These are phyloP conservation scores for Poa annua DNA, from an alignment of 176 grass and related monocot genomes.

Conservation along the genomic window DNA sequence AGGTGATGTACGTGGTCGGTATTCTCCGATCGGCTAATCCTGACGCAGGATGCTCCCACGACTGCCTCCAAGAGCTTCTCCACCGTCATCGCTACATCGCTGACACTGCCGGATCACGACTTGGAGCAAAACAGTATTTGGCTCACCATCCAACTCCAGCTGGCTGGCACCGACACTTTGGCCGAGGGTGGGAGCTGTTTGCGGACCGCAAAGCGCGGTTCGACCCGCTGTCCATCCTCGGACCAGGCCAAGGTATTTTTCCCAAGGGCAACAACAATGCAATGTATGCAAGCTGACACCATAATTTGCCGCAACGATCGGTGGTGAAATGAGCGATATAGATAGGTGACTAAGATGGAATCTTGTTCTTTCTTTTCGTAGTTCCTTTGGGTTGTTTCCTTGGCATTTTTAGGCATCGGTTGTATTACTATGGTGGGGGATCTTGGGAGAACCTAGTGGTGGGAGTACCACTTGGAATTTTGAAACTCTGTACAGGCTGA, in stretches of 20 bases:
- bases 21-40: conserved; percentile 72
- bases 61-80: conserved; percentile 63
- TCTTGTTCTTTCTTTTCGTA: conserved; percentile 28
- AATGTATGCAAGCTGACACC: conserved; percentile 22
- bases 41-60: conserved; percentile 47
- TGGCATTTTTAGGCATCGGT: conserved; percentile 38
- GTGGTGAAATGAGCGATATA: conserved; percentile 36
- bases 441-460: conserved; percentile 34
- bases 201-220: conserved; percentile 64
- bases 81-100: conserved; percentile 48
- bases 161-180: conserved; percentile 70
- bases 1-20: conserved; percentile 67
- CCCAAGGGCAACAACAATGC: conserved; percentile 24
- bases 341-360: conserved; percentile 24
- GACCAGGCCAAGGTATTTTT: conserved; percentile 88
- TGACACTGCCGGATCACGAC: conserved; percentile 25
- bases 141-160: conserved; percentile 52
- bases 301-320: not conserved
- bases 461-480: conserved; percentile 40
- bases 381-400: conserved; percentile 37
- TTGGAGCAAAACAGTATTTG: conserved; percentile 77
- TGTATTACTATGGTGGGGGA: conserved; percentile 13
- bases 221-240: conserved; percentile 65
- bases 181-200: conserved; percentile 60
- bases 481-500: conserved; percentile 73